Percentiles rank a stretch among this genome's conserved stretches.
Conservation (phyloP, 73 alveolate genomes). For the Uronychia binucleata region DNA sequence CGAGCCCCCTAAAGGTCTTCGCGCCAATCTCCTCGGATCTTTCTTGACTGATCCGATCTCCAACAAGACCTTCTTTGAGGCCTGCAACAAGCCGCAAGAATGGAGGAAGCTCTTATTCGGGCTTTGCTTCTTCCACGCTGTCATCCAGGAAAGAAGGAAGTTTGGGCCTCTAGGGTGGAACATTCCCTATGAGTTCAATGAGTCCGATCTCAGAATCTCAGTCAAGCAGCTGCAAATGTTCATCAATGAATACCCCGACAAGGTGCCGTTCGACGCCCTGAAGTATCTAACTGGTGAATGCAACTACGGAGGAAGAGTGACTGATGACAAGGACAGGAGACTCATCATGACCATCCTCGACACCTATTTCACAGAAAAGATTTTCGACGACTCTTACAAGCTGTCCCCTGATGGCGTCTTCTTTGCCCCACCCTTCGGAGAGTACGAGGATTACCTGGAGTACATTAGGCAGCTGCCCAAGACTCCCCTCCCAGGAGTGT, state of each 20-base stretch:
- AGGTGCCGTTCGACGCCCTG: slow-evolving; percentile 98
- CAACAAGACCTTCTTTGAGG: slow-evolving; percentile 94
- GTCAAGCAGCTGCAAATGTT: slow-evolving; percentile 97
- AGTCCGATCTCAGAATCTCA: slow-evolving; percentile 96
- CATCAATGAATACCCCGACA: slow-evolving; percentile 97
- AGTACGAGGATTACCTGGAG: slow-evolving; percentile 90
- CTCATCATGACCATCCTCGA: slow-evolving; percentile 93
- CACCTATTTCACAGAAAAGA: slow-evolving; percentile 89
- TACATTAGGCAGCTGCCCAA: slow-evolving; percentile 94
- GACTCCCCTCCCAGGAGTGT: slow-evolving; percentile 97
- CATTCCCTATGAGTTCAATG: slow-evolving; percentile 99
- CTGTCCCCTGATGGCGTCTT: slow-evolving; percentile 87
- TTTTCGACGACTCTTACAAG: slow-evolving; percentile 84
- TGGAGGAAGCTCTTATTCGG: slow-evolving; percentile 97
- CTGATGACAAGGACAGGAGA: slow-evolving; percentile 99
- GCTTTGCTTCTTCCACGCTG: slow-evolving; percentile 99
- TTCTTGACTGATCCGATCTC: slow-evolving; percentile 96
- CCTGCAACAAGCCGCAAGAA: slow-evolving; percentile 94
- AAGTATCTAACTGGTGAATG: slow-evolving; percentile 99
- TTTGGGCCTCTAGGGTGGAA: slow-evolving; percentile 99
- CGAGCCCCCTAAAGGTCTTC: slow-evolving; percentile 99
- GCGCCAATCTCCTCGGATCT: slow-evolving; percentile 95
- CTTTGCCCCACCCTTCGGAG: slow-evolving; percentile 94
- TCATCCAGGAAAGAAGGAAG: slow-evolving; percentile 97
- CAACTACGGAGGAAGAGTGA: slow-evolving; percentile 99